Base-by-base conservation (phyloP, 2,329 filamentous ascomycete species). In the Monosporascus sp. region DNA sequence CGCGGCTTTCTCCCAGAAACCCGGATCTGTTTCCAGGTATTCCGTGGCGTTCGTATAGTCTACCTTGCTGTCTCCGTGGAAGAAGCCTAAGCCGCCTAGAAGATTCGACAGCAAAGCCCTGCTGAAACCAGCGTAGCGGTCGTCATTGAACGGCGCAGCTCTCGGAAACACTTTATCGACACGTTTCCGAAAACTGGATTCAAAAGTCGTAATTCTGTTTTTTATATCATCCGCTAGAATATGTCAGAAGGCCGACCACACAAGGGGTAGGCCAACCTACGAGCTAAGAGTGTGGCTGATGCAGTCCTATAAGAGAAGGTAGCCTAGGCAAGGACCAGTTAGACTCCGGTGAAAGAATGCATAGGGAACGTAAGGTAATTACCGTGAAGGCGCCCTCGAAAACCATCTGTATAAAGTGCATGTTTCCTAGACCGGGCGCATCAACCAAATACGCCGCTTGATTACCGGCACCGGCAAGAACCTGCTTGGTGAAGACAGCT, bases 51-150 rank as follows among this genome's bases (percentile, higher is more conserved):
- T 88, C 0, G 90, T 95, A 41, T 90, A 86, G 67, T 97, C 92
- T 48, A 95, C 88, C 31, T 95, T 73, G 36, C 89, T 86, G 55
- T 93, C 81, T 35, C 93, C 93, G 64, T 93, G 80, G 74, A 97
- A 97, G 73, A 94, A 97, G 15, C 92, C 92, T 61, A 96, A 88
- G 48, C 92, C 93, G 53, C 92, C 93, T 45, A 96, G 77, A 35
- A 97, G 76, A 68, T 97, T 97, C 2, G 91, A 95, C 62, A 97
- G 89, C 76, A 97, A 87, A 57, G 86, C 90, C 69, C 90, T 88
- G 56, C 85, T 88, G 69, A 97, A 96, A 52, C 78, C 77, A 45
- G 82, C 76, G 66, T 94, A 92, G 64, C 88, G 83, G 4, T 82
- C 77, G 2, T 81, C 78, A 18, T 80, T 74, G 68, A 92, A 97